Conservation (phyloP, 805 yeast species). For the Brettanomyces naardenensis region DNA sequence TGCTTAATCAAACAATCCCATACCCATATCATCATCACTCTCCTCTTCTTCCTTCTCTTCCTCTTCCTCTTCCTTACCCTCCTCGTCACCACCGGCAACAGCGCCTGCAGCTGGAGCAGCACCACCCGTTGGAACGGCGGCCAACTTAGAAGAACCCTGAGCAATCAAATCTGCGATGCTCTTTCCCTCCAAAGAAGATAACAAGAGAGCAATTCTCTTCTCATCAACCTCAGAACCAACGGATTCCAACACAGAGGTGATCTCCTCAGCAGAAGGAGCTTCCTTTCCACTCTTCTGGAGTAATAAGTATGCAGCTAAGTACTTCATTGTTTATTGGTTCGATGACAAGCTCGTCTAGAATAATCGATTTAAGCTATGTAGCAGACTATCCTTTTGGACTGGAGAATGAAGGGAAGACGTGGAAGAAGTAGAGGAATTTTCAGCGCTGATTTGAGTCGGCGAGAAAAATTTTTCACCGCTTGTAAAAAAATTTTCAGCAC, state of each 20-base stretch:
- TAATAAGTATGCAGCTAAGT: conserved; percentile 99
- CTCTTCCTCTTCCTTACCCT: conserved; percentile 56
- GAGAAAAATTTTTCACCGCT: too few relatives aligned
- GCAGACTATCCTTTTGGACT: conserved; percentile 75
- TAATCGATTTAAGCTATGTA: conserved; percentile 68
- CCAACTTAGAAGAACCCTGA: conserved; percentile 93
- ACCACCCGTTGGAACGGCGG: conserved; percentile 97
- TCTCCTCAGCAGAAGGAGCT: conserved; percentile 88
- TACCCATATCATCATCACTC: conserved; percentile 47
- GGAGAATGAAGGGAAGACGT: neutral
- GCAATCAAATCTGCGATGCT: conserved; percentile 81
- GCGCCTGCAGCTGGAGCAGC: conserved; percentile 79
- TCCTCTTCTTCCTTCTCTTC: conserved; percentile 61
- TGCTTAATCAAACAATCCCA: conserved; percentile 32
- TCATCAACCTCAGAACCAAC: conserved; percentile 96
- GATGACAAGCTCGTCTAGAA: conserved; percentile 32
- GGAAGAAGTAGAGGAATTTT: neutral
- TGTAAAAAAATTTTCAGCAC: too few relatives aligned
- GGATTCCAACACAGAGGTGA: conserved; percentile 81
- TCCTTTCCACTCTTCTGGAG: conserved; percentile 95
- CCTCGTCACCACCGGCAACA: conserved; percentile 68
- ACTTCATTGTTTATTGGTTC: conserved; percentile 53
- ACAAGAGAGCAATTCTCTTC: conserved; percentile 71
- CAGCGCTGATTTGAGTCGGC: too few relatives aligned
- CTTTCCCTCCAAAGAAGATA: conserved; percentile 91